Base-by-base conservation (phyloP, 192 early-diverging fungal species). In the Coemansia sp. region DNA sequence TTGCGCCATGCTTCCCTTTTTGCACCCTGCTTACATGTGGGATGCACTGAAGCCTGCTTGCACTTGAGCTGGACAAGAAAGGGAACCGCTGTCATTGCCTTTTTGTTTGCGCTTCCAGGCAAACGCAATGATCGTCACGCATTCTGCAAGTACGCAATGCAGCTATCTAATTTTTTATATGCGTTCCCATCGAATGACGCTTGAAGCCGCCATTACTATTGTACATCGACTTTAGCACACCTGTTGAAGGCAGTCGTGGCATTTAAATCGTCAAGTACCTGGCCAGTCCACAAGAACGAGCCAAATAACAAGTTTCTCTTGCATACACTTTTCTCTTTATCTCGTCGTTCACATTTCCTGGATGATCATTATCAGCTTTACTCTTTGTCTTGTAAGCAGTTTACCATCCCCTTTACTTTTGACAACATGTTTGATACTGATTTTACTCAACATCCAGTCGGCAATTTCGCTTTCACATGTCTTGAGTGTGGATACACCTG, bases 391-490 rank as follows among this genome's bases (percentile, higher is more conserved):
- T 49, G 8, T 21, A 20, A 21, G 18, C 46, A 49, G 46, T 30
- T 4, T 49, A 49, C 6, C n/a, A n/a, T n/a, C n/a, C 20, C 5
- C 46, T 20, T 49, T 20, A 6, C 18, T 5, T 18, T 8, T 41
- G 39, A 21, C 20, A 5, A 20, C 5, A 49, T 49, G 46, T 49
- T 49, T 49, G 46, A 20, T 49, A 6, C 18, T 20, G 46, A 49
- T 20, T 49, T 20, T 49, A 49, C 20, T 20, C 45, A 30, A 23
- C 63, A 60, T 24, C 69, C 62, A 16, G 58, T 36, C 23, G 49
- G 56, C 24, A 30, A 35, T 26, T 63, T 66, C 34, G 23, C 15
- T 23, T 73, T 33, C 21, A 62, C 46, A 8, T 73, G 71, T 53
- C 26, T 67, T 23, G 46, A 36, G 23, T 73, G 71, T 51, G 35